Conservation (phyloP, 2,329 filamentous ascomycete species). For the Mariannaea elegans region DNA sequence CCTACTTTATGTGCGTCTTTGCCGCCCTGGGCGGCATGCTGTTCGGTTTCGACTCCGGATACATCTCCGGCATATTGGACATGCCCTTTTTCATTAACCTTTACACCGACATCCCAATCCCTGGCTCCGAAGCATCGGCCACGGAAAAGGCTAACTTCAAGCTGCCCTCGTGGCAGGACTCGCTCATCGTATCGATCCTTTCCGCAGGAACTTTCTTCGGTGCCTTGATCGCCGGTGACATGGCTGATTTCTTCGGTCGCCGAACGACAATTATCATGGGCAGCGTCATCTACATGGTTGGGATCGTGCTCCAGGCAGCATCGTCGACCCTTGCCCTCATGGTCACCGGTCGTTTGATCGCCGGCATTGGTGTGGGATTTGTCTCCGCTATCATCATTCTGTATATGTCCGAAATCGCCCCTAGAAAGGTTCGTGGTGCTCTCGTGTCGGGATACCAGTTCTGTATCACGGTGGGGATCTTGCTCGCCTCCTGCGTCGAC, state of each 20-base stretch:
- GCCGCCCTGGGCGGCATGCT: no score
- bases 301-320: slow-evolving; percentile 76
- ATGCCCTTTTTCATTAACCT: no score
- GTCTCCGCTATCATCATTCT: slow-evolving; percentile 57
- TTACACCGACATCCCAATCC: no score
- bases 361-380: slow-evolving; percentile 65
- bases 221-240: slow-evolving; percentile 12
- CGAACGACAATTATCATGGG: slow-evolving; percentile 76
- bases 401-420: slow-evolving; percentile 80
- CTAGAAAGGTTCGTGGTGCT: slow-evolving; percentile 77
- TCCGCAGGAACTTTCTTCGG: slow-evolving; percentile 25
- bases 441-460: slow-evolving; percentile 77
- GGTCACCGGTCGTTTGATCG: slow-evolving; percentile 75
- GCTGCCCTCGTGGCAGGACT: no score
- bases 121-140: no score
- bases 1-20: no score
- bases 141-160: no score
- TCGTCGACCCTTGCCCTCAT: slow-evolving; percentile 67
- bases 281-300: slow-evolving; percentile 73
- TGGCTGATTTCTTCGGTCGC: slow-evolving; percentile 68
- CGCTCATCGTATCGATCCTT: background rate
- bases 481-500: slow-evolving; percentile 72
- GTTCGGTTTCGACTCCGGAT: no score
- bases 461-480: slow-evolving; percentile 74
- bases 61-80: no score